A percentile compares a stretch with the other conserved stretches of the same genome.
Conservation (phyloP, 2,329 filamentous ascomycete species). For the Aspergillus sojae region DNA sequence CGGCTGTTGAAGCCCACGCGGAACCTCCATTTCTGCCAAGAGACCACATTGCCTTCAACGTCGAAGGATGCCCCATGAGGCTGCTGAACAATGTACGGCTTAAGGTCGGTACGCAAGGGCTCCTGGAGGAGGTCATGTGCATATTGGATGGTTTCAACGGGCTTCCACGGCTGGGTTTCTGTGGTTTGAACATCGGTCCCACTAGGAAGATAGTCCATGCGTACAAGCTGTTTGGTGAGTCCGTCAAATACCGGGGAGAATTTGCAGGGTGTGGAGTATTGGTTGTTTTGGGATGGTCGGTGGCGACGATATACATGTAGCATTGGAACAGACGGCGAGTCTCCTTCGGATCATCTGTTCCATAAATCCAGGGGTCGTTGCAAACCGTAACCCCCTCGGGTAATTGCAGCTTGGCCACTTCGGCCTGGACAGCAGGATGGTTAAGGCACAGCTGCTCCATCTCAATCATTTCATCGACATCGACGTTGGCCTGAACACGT, state of each 20-base stretch:
- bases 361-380: slow-evolving; percentile 72
- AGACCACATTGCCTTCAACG: slow-evolving; percentile 58
- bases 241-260: slow-evolving; percentile 56
- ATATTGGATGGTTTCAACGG: slow-evolving; percentile 55
- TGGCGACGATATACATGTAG: slow-evolving; percentile 41
- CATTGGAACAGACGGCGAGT: slow-evolving; percentile 44
- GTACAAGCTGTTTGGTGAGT: slow-evolving; percentile 64
- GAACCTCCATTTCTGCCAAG: slow-evolving; percentile 70
- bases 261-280: slow-evolving; percentile 41
- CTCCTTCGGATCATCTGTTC: slow-evolving; percentile 45
- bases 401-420: slow-evolving; percentile 61
- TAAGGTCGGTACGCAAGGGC: slow-evolving; percentile 62
- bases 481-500: slow-evolving; percentile 57
- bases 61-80: slow-evolving; percentile 67
- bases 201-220: slow-evolving; percentile 70
- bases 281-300: slow-evolving; percentile 41
- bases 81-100: slow-evolving; percentile 66
- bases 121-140: slow-evolving; percentile 67
- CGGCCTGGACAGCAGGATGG: slow-evolving; percentile 59
- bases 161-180: slow-evolving; percentile 59
- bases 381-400: slow-evolving; percentile 52
- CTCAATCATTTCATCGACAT: slow-evolving; percentile 62
- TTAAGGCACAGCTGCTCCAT: slow-evolving; percentile 60
- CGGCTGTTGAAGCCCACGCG: slow-evolving; percentile 64
- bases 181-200: slow-evolving; percentile 63